phyloP scores from a whole-genome alignment of 495 filamentous ascomycete genomes.

The Penicillium canescens region DNA sequence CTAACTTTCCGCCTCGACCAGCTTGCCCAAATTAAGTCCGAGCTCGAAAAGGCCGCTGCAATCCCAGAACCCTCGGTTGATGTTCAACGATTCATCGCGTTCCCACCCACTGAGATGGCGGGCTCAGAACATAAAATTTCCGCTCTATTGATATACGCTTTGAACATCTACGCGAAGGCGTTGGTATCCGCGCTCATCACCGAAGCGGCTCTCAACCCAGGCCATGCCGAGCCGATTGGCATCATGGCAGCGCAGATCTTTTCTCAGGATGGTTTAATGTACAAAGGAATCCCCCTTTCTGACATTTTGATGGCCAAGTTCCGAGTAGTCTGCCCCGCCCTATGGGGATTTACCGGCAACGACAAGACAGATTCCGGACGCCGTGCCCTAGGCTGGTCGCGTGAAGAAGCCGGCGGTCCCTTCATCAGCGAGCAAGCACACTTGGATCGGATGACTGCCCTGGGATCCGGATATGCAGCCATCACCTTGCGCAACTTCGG shows the following conservation, averaged over 20 bases:
- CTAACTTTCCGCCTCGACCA: not conserved
- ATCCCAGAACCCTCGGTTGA: constrained; percentile 60
- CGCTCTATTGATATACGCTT: constrained; percentile 73
- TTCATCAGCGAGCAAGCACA: constrained; percentile 69
- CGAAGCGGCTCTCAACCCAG: constrained; percentile 69
- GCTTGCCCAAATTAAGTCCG: constrained; percentile 38
- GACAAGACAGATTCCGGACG: constrained; percentile 73
- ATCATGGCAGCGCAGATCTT: constrained; percentile 74
- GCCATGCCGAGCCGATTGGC: constrained; percentile 80
- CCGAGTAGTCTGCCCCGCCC: constrained; percentile 74
- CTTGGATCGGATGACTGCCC: constrained; percentile 77
- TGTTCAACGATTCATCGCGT: constrained; percentile 65
- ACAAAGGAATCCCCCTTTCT: constrained; percentile 70
- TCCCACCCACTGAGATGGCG: constrained; percentile 53
- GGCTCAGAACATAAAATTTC: constrained; percentile 59
- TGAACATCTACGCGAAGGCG: constrained; percentile 81
- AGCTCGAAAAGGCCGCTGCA: constrained; percentile 44
- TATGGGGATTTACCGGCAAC: constrained; percentile 80
- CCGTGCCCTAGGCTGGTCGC: constrained; percentile 72
- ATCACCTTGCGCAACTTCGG: constrained; percentile 79
- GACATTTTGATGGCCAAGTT: constrained; percentile 91
- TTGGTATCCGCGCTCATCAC: constrained; percentile 72
- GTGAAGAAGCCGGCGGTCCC: constrained; percentile 48
- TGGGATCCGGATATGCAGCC: constrained; percentile 81
- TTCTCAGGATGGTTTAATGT: constrained; percentile 62